A percentile compares a stretch with the other conserved stretches of the same genome.
Conservation (phyloP, 805 yeast genomes). For the Sungouiella thailandica region DNA sequence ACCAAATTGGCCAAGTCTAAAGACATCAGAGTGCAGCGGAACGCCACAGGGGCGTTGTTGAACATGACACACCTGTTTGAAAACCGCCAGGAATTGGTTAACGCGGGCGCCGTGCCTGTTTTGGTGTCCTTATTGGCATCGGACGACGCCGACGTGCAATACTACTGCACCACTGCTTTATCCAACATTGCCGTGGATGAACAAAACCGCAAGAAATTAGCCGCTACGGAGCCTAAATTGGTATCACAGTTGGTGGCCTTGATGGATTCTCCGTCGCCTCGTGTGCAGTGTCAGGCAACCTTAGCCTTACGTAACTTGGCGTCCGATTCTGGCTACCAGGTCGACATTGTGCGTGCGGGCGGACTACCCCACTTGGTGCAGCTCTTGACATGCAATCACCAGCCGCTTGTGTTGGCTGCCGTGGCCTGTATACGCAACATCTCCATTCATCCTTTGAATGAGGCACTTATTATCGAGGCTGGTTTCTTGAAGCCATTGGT, state of each 20-base stretch:
- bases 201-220: slow-evolving; percentile 76
- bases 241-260: slow-evolving; percentile 82
- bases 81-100: slow-evolving; percentile 92
- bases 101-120: slow-evolving; percentile 98
- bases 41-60: slow-evolving; percentile 95
- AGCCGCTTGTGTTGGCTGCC: slow-evolving; percentile 89
- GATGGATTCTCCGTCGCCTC: slow-evolving; percentile 89
- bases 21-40: slow-evolving; percentile 94
- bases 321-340: slow-evolving; percentile 91
- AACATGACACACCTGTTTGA: slow-evolving; percentile 98
- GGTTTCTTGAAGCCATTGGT: slow-evolving; percentile 93
- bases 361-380: slow-evolving; percentile 93
- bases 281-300: slow-evolving; percentile 98
- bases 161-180: slow-evolving; percentile 95
- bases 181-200: slow-evolving; percentile 98
- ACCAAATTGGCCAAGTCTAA: slow-evolving; percentile 91
- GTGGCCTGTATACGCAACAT: slow-evolving; percentile 98
- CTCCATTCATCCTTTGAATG: slow-evolving; percentile 94
- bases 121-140: slow-evolving; percentile 80
- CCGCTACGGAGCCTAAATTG: slow-evolving; percentile 88
- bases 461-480: slow-evolving; percentile 91
- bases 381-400: slow-evolving; percentile 81
- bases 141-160: slow-evolving; percentile 94
- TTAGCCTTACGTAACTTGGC: slow-evolving; percentile 93
- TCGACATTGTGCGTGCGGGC: slow-evolving; percentile 92